Percentiles rank a stretch among this genome's conserved stretches.
Evolutionary conservation across 2,329 filamentous ascomycete genomes (phyloP).

Genomic region (Emericellopsis cladophorae): DNA sequence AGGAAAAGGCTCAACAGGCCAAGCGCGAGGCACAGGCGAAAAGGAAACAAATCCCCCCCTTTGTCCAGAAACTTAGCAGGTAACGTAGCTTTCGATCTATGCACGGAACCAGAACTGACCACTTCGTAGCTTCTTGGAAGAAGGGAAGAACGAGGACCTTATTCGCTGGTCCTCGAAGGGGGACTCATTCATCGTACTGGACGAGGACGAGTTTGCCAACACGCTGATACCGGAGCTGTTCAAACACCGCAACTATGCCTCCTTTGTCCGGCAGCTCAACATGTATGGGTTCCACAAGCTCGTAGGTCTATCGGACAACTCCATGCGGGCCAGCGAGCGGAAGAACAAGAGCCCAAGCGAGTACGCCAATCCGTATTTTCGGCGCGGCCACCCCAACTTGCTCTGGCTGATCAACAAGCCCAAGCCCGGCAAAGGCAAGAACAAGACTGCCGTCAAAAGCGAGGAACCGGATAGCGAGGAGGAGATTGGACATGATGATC

Average conservation of each 20-base stretch:
- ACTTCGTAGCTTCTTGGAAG: slow-evolving; percentile 68
- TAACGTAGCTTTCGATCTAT: slow-evolving; percentile 27
- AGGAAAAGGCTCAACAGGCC: slow-evolving; percentile 66
- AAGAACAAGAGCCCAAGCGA: slow-evolving; percentile 98
- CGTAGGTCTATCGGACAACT: slow-evolving; percentile 87
- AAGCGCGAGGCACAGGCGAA: slow-evolving; percentile 84
- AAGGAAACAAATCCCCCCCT: slow-evolving; percentile 90
- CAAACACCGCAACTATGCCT: slow-evolving; percentile 98
- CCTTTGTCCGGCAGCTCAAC: slow-evolving; percentile 88
- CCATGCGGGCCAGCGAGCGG: slow-evolving; percentile 91
- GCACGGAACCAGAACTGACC: not conserved
- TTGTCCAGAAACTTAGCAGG: slow-evolving; percentile 97
- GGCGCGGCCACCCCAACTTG: slow-evolving; percentile 80
- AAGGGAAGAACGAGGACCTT: slow-evolving; percentile 82
- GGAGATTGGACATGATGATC: slow-evolving; percentile 30
- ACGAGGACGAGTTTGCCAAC: slow-evolving; percentile 98
- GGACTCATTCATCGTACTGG: slow-evolving; percentile 89
- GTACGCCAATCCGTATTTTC: slow-evolving; percentile 95
- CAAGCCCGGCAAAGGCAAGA: slow-evolving; percentile 54
- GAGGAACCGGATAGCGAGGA: slow-evolving; percentile 55
- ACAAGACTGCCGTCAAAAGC: slow-evolving; percentile 11
- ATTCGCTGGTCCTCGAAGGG: slow-evolving; percentile 97
- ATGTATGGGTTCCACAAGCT: slow-evolving; percentile 99
- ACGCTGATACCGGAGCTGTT: slow-evolving; percentile 94
- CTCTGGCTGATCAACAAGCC: slow-evolving; percentile 96